These are phyloP conservation scores for Erythrophleum ivorense DNA, from an alignment of 331 rosid species.

Conservation along the genomic window DNA sequence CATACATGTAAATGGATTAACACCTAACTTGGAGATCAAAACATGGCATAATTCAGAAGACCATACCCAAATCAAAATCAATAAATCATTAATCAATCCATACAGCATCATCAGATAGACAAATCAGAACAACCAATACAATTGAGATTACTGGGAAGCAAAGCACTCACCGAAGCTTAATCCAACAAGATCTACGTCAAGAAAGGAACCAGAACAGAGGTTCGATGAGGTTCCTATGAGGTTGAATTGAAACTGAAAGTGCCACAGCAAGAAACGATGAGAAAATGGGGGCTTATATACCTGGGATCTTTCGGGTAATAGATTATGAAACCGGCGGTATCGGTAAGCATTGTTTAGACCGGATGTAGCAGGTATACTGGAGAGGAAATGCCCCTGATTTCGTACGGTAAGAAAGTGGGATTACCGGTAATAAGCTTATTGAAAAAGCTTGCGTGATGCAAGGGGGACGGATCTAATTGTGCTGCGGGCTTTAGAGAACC, in stretches of 20 bases:
- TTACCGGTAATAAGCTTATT: conserved; percentile 33
- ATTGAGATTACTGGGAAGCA: not conserved
- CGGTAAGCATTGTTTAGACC: conserved; percentile 37
- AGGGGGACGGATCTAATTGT: conserved; percentile 35
- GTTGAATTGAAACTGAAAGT: conserved; percentile 40
- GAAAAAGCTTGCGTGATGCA: conserved; percentile 40
- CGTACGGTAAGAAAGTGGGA: not conserved
- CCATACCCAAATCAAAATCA: not conserved
- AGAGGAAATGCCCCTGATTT: not conserved
- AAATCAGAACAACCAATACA: not conserved
- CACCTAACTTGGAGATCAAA: conserved; percentile 25
- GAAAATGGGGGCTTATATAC: not conserved
- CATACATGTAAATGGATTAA: conserved; percentile 1
- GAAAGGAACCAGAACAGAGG: not conserved
- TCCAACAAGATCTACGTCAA: conserved; percentile 35
- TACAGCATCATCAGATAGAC: conserved; percentile 3
- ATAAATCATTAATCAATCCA: not conserved
- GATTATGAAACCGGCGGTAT: conserved; percentile 33
- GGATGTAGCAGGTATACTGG: conserved; percentile 48
- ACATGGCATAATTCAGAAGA: not conserved
- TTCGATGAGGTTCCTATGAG: conserved; percentile 42
- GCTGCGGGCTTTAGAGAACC: conserved; percentile 28
- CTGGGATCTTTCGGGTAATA: not conserved
- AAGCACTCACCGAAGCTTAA: conserved; percentile 19
- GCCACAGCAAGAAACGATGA: not conserved